Evolutionary conservation across 2,329 filamentous ascomycete genomes (phyloP), one percentile per base, ranked within the genome.

Genomic region (Aspergillus pseudoterreus): DNA sequence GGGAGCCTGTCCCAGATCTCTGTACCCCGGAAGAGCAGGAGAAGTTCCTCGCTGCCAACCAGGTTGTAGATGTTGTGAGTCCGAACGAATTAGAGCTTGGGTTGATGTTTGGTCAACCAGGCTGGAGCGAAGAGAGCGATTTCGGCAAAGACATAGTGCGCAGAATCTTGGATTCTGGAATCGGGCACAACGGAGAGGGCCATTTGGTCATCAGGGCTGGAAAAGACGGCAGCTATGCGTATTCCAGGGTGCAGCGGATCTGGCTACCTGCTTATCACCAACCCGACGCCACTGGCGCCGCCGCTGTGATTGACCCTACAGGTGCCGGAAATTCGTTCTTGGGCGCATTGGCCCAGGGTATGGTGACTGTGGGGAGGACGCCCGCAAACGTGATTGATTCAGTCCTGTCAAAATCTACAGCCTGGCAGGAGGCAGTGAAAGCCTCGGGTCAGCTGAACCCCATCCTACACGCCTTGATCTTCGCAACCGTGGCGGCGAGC

Each of bases 261-360:
- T 95, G 90, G 88, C 73, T 96, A 21, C 89, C 88, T 11, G 88
- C 92, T 6, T 92, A 87, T 65, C 88, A 92, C 60, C 69, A 66
- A 59, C 71, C 66, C 17, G 60, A 55, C 43, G 52, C 53, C 21
- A 57, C 68, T 0, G 65, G 63, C 52, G 55, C 52, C 55, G 66
- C 68, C 54, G 54, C 62, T 47, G 90, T 96, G 1, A 75, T 94
- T n/a, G 94, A 97, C 69, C 92, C 92, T 0, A 97, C 94, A 0
- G 94, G 94, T 9, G 94, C 91, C 17, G 94, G 94, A 0, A 99
- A 99, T 70, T 86, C 88, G 0, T 97, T 96, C 62, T 76, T 96
- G 8, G 83, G 83, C 19, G 82, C 81, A 2, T 64, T 86, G 52
- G 76, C 80, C 6, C 75, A 84, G 19, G 81, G 78, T 1, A 67